A percentile compares a stretch with the other conserved stretches of the same genome.
Conservation (phyloP, 1,284 basidiomycete genomes). For the Malassezia nana region DNA sequence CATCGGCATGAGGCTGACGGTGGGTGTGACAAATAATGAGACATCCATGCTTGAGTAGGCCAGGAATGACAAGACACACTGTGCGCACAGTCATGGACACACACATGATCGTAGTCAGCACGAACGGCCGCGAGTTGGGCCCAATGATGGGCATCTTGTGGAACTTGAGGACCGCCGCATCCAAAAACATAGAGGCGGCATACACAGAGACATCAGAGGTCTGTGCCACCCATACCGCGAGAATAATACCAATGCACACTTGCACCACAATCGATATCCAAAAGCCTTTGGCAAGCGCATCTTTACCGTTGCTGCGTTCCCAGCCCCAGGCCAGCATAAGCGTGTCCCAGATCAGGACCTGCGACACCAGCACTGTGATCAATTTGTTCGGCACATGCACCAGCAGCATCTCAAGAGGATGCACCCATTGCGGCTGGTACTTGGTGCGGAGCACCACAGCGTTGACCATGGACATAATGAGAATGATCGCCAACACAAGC, state of each 20-base stretch:
- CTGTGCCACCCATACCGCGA: slow-evolving; percentile 11
- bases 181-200: slow-evolving; percentile 13
- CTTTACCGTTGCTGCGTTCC: slow-evolving; percentile 23
- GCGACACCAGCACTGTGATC: slow-evolving; percentile 51
- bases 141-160: slow-evolving; percentile 13
- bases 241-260: slow-evolving; percentile 1
- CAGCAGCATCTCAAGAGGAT: slow-evolving; percentile 52
- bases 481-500: slow-evolving; percentile 24
- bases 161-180: slow-evolving; percentile 10
- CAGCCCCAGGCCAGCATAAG: slow-evolving; percentile 52
- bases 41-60: slow-evolving; percentile 2
- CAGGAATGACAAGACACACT: slow-evolving; percentile 7
- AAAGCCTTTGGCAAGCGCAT: background rate
- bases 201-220: slow-evolving; percentile 12
- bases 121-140: slow-evolving; percentile 14
- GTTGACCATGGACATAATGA: slow-evolving; percentile 31
- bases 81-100: slow-evolving; percentile 17
- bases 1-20: background rate
- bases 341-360: slow-evolving; percentile 51
- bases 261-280: background rate
- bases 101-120: slow-evolving; percentile 3
- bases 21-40: slow-evolving; percentile 14
- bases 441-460: slow-evolving; percentile 26
- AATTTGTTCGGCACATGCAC: slow-evolving; percentile 53
- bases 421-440: slow-evolving; percentile 45